Evolutionary conservation across 2,329 filamentous ascomycete species (phyloP).

Genomic region (Calonectria pseudoreteaudii): DNA sequence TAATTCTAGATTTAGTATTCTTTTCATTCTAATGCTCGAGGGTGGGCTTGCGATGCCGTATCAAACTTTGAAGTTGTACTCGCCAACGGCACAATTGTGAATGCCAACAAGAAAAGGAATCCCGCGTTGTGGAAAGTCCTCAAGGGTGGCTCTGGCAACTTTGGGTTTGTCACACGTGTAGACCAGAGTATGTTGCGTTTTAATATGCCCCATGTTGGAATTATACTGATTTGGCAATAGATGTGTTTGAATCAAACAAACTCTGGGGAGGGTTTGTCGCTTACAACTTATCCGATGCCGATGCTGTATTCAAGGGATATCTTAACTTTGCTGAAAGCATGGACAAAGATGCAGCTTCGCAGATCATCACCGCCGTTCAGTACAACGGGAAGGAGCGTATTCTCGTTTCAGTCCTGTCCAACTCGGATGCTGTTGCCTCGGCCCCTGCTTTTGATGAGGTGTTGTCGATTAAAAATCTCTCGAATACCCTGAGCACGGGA

Average conservation of each 20-base stretch:
- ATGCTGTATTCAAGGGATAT: conserved; percentile 43
- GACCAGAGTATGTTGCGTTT: conserved; percentile 29
- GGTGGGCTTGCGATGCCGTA: conserved; percentile 56
- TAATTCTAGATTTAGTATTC: conserved; percentile 36
- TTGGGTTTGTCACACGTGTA: conserved; percentile 52
- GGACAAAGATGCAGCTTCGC: conserved; percentile 40
- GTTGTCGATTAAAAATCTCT: conserved; percentile 32
- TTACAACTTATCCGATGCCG: conserved; percentile 38
- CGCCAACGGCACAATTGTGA: conserved; percentile 53
- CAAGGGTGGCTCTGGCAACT: conserved; percentile 60
- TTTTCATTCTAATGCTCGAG: conserved; percentile 46
- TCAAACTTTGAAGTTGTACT: conserved; percentile 58
- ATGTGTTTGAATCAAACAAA: conserved; percentile 33
- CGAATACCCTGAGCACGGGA: conserved; percentile 38
- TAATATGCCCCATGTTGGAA: not conserved
- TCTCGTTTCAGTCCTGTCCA: conserved; percentile 41
- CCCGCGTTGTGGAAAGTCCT: conserved; percentile 58
- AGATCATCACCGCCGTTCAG: conserved; percentile 43
- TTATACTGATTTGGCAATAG: conserved; percentile 13
- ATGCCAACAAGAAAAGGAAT: conserved; percentile 52
- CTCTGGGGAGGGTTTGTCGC: conserved; percentile 46
- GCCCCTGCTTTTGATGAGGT: conserved; percentile 41
- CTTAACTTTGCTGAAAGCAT: conserved; percentile 44
- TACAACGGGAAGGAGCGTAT: conserved; percentile 32
- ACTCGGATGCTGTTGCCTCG: conserved; percentile 39